Evolutionary conservation across 305 asterid species (phyloP), one percentile per base, ranked within the genome.

Genomic region (Fraxinus greggii): DNA sequence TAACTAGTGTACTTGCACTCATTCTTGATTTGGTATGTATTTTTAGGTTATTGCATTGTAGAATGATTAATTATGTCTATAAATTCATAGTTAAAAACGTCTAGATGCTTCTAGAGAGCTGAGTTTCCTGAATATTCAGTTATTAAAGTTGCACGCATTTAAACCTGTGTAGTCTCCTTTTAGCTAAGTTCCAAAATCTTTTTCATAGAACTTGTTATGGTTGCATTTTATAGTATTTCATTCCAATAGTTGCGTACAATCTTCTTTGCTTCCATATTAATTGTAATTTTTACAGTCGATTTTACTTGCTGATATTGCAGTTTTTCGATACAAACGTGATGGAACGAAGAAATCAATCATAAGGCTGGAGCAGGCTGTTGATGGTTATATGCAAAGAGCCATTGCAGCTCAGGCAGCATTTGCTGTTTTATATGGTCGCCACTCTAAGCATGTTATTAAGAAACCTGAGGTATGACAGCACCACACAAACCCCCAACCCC

Each of bases 341-440:
- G 90, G 87, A 78, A 81, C 88, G 24, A 89, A 86, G 86, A 89
- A 86, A 82, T 86, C 88, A 75, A 89, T 94, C 84, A 86, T 92
- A 56, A 91, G 96, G 89, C 86, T 94, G 86, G 98, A 94, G 93
- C 97, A 93, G 87, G 89, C 90, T 77, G 93, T 90, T 79, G 81
- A 85, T 82, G 89, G 96, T 79, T 84, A 80, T 80, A 82, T 83
- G 54, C 95, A 86, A 85, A 89, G 98, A 87, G 78, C 79, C 67
- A 84, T 94, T 82, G 86, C 90, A 38, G 86, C 84, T 24, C 87
- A 79, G 36, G 90, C 90, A 17, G 98, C 97, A 65, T 86, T 90
- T 85, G 98, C 45, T 48, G 90, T 91, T 86, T 83, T 94, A 78
- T 84, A 82, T 75, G 90, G 97, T 69, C 90, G 83, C 76, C 65